Base-by-base conservation (phyloP, 192 early-diverging fungal genomes). In the Backusella westeae region DNA sequence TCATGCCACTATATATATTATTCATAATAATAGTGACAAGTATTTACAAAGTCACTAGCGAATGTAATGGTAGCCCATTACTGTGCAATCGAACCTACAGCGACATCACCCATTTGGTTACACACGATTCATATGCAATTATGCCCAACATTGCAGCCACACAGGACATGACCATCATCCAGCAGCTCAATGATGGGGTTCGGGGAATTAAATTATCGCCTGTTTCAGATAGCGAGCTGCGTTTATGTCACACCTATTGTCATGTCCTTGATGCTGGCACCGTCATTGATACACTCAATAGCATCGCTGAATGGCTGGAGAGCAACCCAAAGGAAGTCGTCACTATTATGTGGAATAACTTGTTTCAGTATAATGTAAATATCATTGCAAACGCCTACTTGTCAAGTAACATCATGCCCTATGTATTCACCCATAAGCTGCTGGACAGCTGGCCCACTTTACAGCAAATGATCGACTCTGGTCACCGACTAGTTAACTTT, bases 341-440 rank as follows among this genome's bases (percentile, higher is more conserved):
- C 19, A 91, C 92, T 6, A 90, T 95, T 46, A 90, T 91, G 76
- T 86, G 93, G 78, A 88, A 92, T 59, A 93, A 95, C 79, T 70
- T 81, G 8, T 84, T 78, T 67, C 83, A 84, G 10, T 81, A 91
- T 34, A 63, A 83, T 32, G 76, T 89, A 0, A 66, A 78, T 21
- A 81, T 78, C 0, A 87, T 90, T 12, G 81, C 75, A n/a, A 56
- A 53, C 6, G 74, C 63, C 6, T 79, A 75, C 6, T 35, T 44
- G 21, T 32, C 14, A n/a, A 74, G 72, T 7, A 71, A 79, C 8
- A 79, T 79, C 6, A 63, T 71, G 56, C 78, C 73, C 4, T 71
- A 75, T 34, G 19, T 79, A 8, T 79, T 71, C 36, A 65, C 72
- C 70, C 82, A 41, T 87, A 87, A 59, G 42, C 85, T 68, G 35